These are phyloP conservation scores for Cynanchum wilfordii DNA, from an alignment of 257 asterid species.

Conservation along the genomic window DNA sequence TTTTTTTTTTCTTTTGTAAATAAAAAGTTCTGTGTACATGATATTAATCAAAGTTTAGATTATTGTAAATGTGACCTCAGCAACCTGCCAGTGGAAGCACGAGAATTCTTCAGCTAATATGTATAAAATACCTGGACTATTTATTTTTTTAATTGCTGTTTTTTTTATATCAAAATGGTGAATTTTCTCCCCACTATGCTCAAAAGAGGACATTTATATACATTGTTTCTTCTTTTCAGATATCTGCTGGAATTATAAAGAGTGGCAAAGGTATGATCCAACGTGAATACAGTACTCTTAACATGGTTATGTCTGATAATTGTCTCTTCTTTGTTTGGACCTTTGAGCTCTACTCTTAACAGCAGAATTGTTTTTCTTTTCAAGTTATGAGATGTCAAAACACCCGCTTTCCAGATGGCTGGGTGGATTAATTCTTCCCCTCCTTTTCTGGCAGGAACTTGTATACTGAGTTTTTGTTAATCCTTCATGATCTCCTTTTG, in stretches of 20 bases:
- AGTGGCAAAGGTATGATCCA: constrained; percentile 53
- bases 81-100: background rate
- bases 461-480: background rate
- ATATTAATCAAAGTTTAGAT: background rate
- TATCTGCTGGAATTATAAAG: constrained; percentile 46
- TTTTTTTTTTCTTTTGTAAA: background rate
- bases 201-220: background rate
- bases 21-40: background rate
- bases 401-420: background rate
- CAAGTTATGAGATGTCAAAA: background rate
- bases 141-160: no score
- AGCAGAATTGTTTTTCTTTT: background rate
- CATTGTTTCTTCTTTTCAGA: constrained; percentile 35
- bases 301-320: constrained; percentile 3
- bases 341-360: background rate
- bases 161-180: no score
- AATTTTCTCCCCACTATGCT: background rate
- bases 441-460: background rate
- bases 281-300: constrained; percentile 5
- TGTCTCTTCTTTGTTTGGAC: background rate
- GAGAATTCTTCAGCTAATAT: background rate
- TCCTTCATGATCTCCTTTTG: background rate
- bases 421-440: background rate
- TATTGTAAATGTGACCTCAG: background rate
- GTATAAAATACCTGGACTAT: no score